Base-by-base conservation (phyloP, 345 rosid genomes). In the Microcos paniculata region DNA sequence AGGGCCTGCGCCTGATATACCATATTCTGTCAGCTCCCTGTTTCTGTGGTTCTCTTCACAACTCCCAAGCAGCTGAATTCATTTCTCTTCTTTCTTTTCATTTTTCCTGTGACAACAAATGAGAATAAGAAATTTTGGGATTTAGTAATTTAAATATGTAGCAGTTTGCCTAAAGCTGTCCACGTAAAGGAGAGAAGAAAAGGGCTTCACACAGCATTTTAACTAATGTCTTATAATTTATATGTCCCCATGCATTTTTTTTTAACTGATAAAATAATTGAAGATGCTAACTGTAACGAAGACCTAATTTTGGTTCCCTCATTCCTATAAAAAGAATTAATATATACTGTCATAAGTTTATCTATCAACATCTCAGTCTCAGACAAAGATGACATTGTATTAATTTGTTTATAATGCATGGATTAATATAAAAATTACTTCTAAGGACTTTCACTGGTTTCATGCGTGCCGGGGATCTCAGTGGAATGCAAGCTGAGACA, bases 151-250 rank as follows among this genome's bases (percentile, higher is more conserved):
- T 67, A 46, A 15, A 67, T 24, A 7, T 46, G 71, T 66, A 83
- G 81, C 80, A 72, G 81, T 67, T 84, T 57, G 77, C 84, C 72
- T 78, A 48, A 70, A 69, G 67, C 23, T 16, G 72, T 59, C 67
- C 71, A 78, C 73, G 61, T 71, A 67, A 69, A 43, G 4, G 53
- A 31, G 71, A 53, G 49, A 51, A 15, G 35, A 55, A 33, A 19
- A 55, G 15, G 14, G 23, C 23, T 58, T 40, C 24, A 16, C 42
- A 8, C 38, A 19, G 15, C 28, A 8, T 62, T 43, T 64, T 9
- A 69, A 53, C 56, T 64, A 51, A 71, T 40, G 45, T 73, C 24
- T 16, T 48, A 70, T 70, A 52, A 31, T 74, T 62, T 42, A 40
- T 31, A 28, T 62, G 21, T 6, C 9, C 24, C 61, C 40, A 46